Base-by-base conservation (phyloP, 139 green algal genomes). In the Tetraselmis chui region DNA sequence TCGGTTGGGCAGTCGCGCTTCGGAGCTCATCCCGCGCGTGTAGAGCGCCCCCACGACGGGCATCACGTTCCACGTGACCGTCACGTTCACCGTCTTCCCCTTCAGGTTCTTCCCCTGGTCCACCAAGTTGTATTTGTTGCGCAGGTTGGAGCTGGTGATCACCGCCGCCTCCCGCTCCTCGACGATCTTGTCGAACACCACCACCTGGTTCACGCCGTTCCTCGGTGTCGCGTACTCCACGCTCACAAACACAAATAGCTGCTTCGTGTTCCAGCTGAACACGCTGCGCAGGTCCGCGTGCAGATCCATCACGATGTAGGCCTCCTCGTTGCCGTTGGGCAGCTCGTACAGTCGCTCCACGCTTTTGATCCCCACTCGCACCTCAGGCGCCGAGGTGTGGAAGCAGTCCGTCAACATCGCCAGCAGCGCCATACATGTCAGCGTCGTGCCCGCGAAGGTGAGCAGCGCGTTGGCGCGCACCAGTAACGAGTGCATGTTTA, bases 231-330 rank as follows among this genome's bases (percentile, higher is more conserved):
- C 78, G 81, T 90, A 94, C 29, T 91, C 85, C 1, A 89, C 85
- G 28, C 85, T 88, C 11, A 94, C 80, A 78, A 83, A 94, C 30
- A 93, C 84, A 75, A 95, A 96, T 11, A 97, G 85, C 88, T 97
- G 93, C 86, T 96, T 96, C 0, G 93, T 96, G 82, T 97, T 97
- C 94, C 94, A 97, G 32, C 81, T 93, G 85, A 97, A 97, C 11
- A 87, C 85, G 32, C 85, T 91, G 27, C 86, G 81, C 77, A 97
- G 83, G 85, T 97, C 93, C 1, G 85, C 90, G 24, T 91, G 83
- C 23, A 95, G 28, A 75, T 93, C 84, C 18, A 96, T 85, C 24
- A 84, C 85, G 2, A 93, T 26, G 30, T 89, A 84, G 0, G 90
- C 92, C 91, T 95, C 45, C 45, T 67, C 45, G 45, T 67, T 67